phyloP scores from a whole-genome alignment of 148 eudicot species.

The Oxyria digyna region DNA sequence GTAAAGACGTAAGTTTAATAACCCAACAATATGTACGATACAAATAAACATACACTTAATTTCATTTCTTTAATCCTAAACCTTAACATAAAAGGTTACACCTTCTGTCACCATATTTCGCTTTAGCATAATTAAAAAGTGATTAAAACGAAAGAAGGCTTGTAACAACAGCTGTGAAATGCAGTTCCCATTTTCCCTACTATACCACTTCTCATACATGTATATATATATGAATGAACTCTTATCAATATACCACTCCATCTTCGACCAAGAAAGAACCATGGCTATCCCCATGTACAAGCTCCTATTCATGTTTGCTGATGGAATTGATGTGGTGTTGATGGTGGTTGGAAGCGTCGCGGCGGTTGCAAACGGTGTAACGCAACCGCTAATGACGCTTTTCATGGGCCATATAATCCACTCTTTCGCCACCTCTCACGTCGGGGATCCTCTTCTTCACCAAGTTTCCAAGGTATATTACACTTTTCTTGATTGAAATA shows the following conservation, averaged over 20 bases:
- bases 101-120: too few relatives aligned
- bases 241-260: background rate
- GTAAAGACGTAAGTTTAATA: too few relatives aligned
- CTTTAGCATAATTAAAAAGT: too few relatives aligned
- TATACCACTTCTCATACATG: background rate
- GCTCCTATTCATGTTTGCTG: constrained; percentile 47
- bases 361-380: constrained; percentile 40
- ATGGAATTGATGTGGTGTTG: constrained; percentile 29
- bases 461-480: constrained; percentile 53
- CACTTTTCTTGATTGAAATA: too few relatives aligned
- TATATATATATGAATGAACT: too few relatives aligned
- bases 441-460: constrained; percentile 28
- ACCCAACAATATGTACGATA: too few relatives aligned
- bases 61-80: too few relatives aligned
- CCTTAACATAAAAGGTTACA: too few relatives aligned
- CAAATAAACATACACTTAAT: too few relatives aligned
- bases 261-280: background rate
- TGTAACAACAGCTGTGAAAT: background rate
- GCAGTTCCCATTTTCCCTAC: background rate
- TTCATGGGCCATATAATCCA: constrained; percentile 49
- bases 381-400: constrained; percentile 65
- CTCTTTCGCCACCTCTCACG: constrained; percentile 37
- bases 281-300: constrained; percentile 37
- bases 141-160: too few relatives aligned
- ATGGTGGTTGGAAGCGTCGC: constrained; percentile 51